A percentile compares a stretch with the other conserved stretches of the same genome.
These are phyloP conservation scores for Apiotrichum sp. DNA, from an alignment of 1,284 basidiomycete species.

Conservation along the genomic window DNA sequence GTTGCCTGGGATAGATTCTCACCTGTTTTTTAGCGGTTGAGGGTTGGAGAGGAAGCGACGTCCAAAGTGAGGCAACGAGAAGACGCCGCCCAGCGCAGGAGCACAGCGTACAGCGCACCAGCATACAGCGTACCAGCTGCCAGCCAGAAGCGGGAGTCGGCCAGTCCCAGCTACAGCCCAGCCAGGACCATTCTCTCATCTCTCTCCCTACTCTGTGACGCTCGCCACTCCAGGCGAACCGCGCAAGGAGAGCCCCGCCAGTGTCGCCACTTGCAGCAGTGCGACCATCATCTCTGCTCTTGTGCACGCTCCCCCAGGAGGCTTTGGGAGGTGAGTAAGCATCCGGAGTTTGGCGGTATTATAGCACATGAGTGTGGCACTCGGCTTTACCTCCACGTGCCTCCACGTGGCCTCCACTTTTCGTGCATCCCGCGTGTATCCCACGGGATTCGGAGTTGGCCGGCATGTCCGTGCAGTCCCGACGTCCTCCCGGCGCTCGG, in stretches of 20 bases:
- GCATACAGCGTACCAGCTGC: neutral
- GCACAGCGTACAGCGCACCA: neutral
- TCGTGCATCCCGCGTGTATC: neutral
- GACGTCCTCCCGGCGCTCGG: too few relatives aligned
- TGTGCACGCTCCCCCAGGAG: neutral
- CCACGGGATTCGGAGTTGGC: neutral
- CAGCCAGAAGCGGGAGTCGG: too few relatives aligned
- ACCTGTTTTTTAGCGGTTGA: constrained; percentile 11
- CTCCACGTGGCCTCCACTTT: neutral
- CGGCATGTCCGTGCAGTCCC: too few relatives aligned
- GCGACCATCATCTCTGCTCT: too few relatives aligned
- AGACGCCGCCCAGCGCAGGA: neutral
- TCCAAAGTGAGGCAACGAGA: neutral
- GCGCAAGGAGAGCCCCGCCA: too few relatives aligned
- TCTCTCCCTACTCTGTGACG: neutral
- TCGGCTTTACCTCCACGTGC: neutral
- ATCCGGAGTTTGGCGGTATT: constrained; percentile 6
- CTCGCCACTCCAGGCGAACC: too few relatives aligned
- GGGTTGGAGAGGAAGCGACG: constrained; percentile 1
- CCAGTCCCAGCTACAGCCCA: too few relatives aligned
- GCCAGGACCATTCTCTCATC: too few relatives aligned
- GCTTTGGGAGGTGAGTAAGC: neutral
- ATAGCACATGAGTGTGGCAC: neutral
- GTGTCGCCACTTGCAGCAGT: too few relatives aligned
- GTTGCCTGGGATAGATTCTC: neutral